Evolutionary conservation across 2,329 filamentous ascomycete species (phyloP), one percentile per base, ranked within the genome.

Genomic region (Metarhizium anisopliae): DNA sequence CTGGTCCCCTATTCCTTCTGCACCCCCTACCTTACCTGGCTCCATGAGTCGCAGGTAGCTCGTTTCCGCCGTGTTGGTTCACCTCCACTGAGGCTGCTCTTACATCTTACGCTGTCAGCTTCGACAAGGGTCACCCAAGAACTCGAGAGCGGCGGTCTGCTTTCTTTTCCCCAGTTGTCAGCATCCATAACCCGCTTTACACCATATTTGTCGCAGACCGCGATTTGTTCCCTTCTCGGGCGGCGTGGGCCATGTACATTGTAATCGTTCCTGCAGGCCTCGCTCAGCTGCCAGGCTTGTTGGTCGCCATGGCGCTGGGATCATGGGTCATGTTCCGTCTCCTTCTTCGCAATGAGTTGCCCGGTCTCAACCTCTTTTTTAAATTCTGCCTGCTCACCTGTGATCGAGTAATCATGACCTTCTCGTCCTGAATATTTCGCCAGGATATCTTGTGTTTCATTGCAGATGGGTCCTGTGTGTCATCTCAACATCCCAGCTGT

Each of bases 381-480:
- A 45, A 43, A 32, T 40, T 47, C 40, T 50, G 47, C 43, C 54
- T 54, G 20, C 50, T 57, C 51, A 50, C 49, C 40, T 52, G 50
- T 42, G 13, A 51, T 51, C 52, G 43, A 52, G 56, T 52, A 56
- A 55, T 59, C 54, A 42, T 58, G 32, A 51, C 35, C 47, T 35
- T 53, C 50, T 50, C 36, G 52, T 56, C 52, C 53, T 43, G 52
- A 56, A 53, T 58, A 57, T 53, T 57, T 55, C 57, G 52, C 56
- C 56, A n/a, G 54, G 49, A 32, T 42, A 32, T 55, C 36, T 45
- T 55, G 52, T 53, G 60, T 61, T 59, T 51, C 61, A 61, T 62
- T 58, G 58, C 59, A 60, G 56, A 63, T 62, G 61, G 60, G 56
- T 58, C 57, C 57, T 54, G 57, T 49, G 57, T 59, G 59, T 60